phyloP scores from a whole-genome alignment of 164 flowering plant genomes.

The Stephania cephalantha region DNA sequence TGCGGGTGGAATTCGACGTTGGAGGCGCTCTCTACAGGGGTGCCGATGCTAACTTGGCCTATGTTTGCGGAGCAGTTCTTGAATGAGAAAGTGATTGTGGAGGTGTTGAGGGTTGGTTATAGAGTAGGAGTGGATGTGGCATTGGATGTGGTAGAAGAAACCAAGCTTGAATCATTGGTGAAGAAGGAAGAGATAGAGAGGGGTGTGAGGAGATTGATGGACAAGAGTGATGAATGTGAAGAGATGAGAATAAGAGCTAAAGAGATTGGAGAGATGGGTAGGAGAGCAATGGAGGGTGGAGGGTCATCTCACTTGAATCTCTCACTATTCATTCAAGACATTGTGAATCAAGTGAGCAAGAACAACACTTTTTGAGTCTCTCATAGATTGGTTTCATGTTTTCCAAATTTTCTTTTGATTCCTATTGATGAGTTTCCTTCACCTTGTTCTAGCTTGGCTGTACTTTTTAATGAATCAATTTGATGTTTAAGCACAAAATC shows the following conservation, averaged over 20 bases:
- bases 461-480: not conserved
- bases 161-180: constrained; percentile 21
- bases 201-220: constrained; percentile 31
- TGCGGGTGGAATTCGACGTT: constrained; percentile 41
- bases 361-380: not conserved
- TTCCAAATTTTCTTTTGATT: too few species aligned
- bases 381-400: too few species aligned
- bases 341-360: constrained; percentile 7
- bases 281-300: constrained; percentile 30
- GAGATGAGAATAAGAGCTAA: constrained; percentile 32
- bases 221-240: constrained; percentile 31
- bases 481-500: not conserved
- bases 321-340: constrained; percentile 26
- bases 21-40: constrained; percentile 10
- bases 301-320: constrained; percentile 38
- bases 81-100: constrained; percentile 32
- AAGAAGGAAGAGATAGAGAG: constrained; percentile 28
- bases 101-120: constrained; percentile 19
- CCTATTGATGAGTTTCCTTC: not conserved
- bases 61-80: constrained; percentile 8
- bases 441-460: not conserved
- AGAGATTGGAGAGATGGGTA: constrained; percentile 27
- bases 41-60: constrained; percentile 6
- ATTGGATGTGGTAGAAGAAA: constrained; percentile 19
- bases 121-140: constrained; percentile 28